These are phyloP conservation scores for Tirmania nivea DNA, from an alignment of 495 filamentous ascomycete species.

Conservation along the genomic window DNA sequence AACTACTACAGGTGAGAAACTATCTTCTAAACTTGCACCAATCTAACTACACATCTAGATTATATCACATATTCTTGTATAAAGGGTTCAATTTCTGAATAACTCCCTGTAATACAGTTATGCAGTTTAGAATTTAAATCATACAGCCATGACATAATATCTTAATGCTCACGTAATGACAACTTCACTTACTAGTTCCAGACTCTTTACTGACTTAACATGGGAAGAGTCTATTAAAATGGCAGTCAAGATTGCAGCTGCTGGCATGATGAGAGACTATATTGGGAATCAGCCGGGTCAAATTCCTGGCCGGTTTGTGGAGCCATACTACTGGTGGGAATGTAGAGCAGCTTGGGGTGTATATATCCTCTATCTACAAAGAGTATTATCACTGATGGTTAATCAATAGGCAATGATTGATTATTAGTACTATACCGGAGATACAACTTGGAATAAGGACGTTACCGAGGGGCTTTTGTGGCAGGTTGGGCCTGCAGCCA, in stretches of 20 bases:
- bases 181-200: too few relatives aligned
- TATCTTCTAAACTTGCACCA: too few relatives aligned
- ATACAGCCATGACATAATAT: too few relatives aligned
- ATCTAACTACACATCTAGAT: too few relatives aligned
- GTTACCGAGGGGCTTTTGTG: slow-evolving; percentile 44
- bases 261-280: slow-evolving; percentile 51
- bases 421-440: slow-evolving; percentile 67
- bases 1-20: too few relatives aligned
- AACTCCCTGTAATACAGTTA: too few relatives aligned
- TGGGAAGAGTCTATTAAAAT: slow-evolving; percentile 40
- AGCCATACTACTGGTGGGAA: slow-evolving; percentile 54
- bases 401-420: slow-evolving; percentile 36
- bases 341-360: slow-evolving; percentile 24
- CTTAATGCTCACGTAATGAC: too few relatives aligned
- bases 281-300: slow-evolving; percentile 40
- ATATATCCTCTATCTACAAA: slow-evolving; percentile 1
- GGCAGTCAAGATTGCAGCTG: slow-evolving; percentile 34
- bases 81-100: too few relatives aligned
- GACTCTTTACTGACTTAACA: background rate
- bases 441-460: slow-evolving; percentile 47
- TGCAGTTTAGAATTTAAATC: too few relatives aligned
- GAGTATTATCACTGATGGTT: slow-evolving; percentile 1
- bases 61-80: too few relatives aligned
- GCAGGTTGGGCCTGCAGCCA: slow-evolving; percentile 42
- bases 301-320: slow-evolving; percentile 34